Conservation (phyloP, 164 flowering plant species). For the Sextonia rubra region DNA sequence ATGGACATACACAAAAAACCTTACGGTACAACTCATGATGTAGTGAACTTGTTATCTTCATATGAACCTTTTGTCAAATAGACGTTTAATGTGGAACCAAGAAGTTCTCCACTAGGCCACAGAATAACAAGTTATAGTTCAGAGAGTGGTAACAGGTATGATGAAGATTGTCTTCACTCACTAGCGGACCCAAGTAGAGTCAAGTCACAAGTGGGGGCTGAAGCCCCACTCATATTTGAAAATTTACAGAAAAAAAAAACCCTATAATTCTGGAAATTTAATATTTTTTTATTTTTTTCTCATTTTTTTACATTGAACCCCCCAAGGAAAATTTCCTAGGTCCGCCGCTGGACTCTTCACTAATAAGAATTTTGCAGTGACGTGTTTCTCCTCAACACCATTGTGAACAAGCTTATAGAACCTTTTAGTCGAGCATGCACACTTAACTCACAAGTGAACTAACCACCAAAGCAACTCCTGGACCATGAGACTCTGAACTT, state of each 20-base stretch:
- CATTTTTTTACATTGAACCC: too few relatives aligned
- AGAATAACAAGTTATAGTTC: neutral
- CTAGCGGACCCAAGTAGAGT: too few relatives aligned
- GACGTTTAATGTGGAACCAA: neutral
- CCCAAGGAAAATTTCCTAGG: too few relatives aligned
- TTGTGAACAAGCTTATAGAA: neutral
- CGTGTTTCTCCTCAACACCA: neutral
- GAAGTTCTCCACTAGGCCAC: neutral
- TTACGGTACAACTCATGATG: neutral
- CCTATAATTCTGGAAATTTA: too few relatives aligned
- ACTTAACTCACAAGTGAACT: too few relatives aligned
- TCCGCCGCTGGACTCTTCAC: too few relatives aligned
- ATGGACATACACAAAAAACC: neutral
- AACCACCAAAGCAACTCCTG: neutral
- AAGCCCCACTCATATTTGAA: too few relatives aligned
- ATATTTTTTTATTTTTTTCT: too few relatives aligned
- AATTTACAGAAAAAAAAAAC: too few relatives aligned
- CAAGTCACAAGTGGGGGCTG: too few relatives aligned
- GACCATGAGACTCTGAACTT: slow-evolving; percentile 18
- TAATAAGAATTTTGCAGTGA: neutral
- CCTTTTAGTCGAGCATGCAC: too few relatives aligned
- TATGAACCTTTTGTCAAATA: neutral
- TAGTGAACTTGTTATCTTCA: neutral
- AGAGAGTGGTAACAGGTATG: too few relatives aligned
- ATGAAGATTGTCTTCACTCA: neutral